These are phyloP conservation scores for Phialocephala sp. DNA, from an alignment of 2,329 filamentous ascomycete species.

Conservation along the genomic window DNA sequence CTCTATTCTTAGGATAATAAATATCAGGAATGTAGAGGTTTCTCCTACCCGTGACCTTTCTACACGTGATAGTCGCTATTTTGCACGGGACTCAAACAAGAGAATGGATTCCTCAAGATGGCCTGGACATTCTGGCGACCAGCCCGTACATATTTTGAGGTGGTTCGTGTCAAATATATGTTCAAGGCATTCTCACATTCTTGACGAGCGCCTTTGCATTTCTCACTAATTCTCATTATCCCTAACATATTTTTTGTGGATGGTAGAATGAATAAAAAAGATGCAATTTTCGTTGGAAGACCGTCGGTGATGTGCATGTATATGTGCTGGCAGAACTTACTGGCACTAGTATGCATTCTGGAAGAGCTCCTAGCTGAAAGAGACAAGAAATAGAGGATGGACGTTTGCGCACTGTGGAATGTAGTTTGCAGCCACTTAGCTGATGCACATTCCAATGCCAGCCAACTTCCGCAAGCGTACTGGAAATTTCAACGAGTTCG, in stretches of 20 bases:
- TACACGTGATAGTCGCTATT: slow-evolving; percentile 28
- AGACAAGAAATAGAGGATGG: not conserved
- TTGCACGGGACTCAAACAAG: slow-evolving; percentile 23
- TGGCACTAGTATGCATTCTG: not conserved
- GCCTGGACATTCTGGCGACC: slow-evolving; percentile 2
- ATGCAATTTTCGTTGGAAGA: not conserved
- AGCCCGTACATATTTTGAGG: not conserved
- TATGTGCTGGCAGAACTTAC: not conserved
- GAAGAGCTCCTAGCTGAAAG: not conserved
- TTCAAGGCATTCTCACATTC: slow-evolving; percentile 1
- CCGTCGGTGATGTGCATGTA: not conserved
- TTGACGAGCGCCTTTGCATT: not conserved
- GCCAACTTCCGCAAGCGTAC: not conserved
- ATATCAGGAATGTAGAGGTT: slow-evolving; percentile 30
- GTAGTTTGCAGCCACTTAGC: not conserved
- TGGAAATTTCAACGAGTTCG: too few species aligned
- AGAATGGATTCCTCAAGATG: slow-evolving; percentile 23
- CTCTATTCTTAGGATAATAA: slow-evolving; percentile 27
- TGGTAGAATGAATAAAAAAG: not conserved
- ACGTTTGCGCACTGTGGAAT: slow-evolving; percentile 5
- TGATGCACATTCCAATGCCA: not conserved
- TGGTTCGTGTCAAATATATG: not conserved
- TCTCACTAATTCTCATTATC: not conserved
- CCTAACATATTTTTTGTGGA: not conserved
- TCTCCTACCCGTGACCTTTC: slow-evolving; percentile 14